phyloP scores from a whole-genome alignment of 345 rosid species.

The Eucalyptus marginata region DNA sequence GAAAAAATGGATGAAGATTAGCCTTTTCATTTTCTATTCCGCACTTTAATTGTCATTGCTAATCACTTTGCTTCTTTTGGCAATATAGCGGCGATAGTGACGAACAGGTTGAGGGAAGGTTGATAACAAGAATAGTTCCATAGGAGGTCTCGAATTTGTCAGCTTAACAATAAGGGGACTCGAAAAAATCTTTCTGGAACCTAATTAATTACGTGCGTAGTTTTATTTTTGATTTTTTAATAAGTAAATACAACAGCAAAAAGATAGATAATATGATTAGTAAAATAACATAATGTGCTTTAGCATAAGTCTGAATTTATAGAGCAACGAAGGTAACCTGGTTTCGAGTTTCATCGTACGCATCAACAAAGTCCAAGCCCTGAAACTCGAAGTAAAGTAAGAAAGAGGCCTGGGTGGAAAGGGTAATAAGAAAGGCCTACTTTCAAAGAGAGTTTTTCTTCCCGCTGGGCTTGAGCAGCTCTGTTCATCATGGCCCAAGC shows the following conservation, averaged over 20 bases:
- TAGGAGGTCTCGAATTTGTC: not conserved
- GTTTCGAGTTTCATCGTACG: not conserved
- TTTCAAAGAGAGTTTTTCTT: not conserved
- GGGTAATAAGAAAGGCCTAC: not conserved
- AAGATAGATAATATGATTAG: not conserved
- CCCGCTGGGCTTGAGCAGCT: not conserved
- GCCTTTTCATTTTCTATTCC: not conserved
- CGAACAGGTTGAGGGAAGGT: not conserved
- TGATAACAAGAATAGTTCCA: not conserved
- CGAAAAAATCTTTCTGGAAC: not conserved
- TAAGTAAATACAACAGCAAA: not conserved
- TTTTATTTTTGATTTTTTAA: not conserved
- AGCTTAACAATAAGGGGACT: not conserved
- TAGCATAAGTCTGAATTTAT: not conserved
- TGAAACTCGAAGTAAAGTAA: not conserved
- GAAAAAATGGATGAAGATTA: not conserved
- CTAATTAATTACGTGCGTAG: not conserved
- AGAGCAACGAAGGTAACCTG: not conserved
- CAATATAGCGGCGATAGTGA: not conserved
- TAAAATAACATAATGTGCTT: not conserved
- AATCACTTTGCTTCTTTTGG: not conserved
- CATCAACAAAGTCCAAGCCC: not conserved
- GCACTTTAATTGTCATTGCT: not conserved
- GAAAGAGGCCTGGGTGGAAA: too few species aligned
- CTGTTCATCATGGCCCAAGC: not conserved